Base-by-base conservation (phyloP, 2,329 filamentous ascomycete species). In the Sclerotinia glacialis region DNA sequence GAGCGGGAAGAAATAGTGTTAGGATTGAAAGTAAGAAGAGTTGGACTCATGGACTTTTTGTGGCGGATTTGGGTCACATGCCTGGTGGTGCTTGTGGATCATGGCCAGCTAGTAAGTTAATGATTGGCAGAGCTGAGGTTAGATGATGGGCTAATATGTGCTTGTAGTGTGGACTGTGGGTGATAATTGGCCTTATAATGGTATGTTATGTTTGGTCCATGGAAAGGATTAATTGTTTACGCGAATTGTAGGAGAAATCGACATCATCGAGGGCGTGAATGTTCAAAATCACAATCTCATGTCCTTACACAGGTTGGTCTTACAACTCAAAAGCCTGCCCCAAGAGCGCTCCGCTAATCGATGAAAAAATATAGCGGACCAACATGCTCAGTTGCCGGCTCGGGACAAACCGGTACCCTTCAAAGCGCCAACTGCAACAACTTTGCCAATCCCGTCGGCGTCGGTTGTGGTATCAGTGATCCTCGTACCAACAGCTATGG, bases 51-150 rank as follows among this genome's bases (percentile, higher is more conserved):
- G 89, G 88, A 0, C 82, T 92, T 11, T 85, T 92, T 70, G 86
- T 92, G 55, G 80, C 88, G 28, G 93, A 58, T 83, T 89, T 28
- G 77, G 92, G 26, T 85, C 87, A 66, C 89, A 87, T 76, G 87
- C 85, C 67, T 80, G 84, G 62, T 76, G 80, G 3, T 92, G 92
- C 71, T 91, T 92, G 86, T 71, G 90, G 90, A 31, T 82, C 85
- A 26, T 92, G 90, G 86, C 85, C 85, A 37, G 65, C 89, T 76
- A 87, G 85, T 67, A 80, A 84, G 62, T 76, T 79, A 1, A 92
- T 92, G 71, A 91, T 92, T 87, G 89, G 89, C 1, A 55, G 82
- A 82, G 85, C 12, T 28, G 7, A 1, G 1, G n/a, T n/a, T 21
- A 7, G 3, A 53, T 16, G 0, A 2, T 26, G 16, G 16, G 7